Evolutionary conservation across 148 eudicot species (phyloP).

Genomic region (Arbutus unedo): DNA sequence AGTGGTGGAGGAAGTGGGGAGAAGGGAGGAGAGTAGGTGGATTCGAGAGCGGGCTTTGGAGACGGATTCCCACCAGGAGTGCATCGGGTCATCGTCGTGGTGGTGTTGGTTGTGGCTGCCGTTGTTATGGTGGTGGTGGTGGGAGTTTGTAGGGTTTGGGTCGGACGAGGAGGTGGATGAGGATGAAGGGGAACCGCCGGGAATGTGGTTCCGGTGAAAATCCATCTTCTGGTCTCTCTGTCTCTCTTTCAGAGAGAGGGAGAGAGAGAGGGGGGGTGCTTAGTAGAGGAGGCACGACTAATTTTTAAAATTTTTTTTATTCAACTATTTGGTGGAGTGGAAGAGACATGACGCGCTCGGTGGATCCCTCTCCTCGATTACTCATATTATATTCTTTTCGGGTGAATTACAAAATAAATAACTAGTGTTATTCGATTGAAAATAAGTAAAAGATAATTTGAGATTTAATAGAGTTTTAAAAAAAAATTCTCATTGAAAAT

Average conservation of each 20-base stretch:
- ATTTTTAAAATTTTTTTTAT: no score
- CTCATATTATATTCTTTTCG: no score
- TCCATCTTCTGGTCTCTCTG: constrained; percentile 21
- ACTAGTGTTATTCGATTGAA: no score
- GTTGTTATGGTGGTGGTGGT: constrained; percentile 22
- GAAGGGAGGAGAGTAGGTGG: constrained; percentile 59
- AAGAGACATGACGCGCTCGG: no score
- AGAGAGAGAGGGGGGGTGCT: not conserved
- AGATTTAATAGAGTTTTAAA: no score
- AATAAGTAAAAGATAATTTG: no score
- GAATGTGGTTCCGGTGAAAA: constrained; percentile 21
- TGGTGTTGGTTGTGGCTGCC: constrained; percentile 16
- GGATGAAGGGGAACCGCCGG: constrained; percentile 33
- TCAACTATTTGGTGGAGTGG: no score
- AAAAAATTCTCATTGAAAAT: no score
- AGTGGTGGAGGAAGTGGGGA: constrained; percentile 33
- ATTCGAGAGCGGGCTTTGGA: constrained; percentile 81
- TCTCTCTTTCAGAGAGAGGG: not conserved
- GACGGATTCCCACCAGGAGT: constrained; percentile 87
- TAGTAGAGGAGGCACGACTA: not conserved
- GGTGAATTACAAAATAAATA: no score
- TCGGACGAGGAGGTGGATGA: constrained; percentile 36
- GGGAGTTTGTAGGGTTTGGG: constrained; percentile 8
- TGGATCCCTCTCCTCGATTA: no score
- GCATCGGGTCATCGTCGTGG: constrained; percentile 60